A percentile compares a stretch with the other conserved stretches of the same genome.
These are phyloP conservation scores for Bidens hawaiensis DNA, from an alignment of 140 eudicot genomes.

Conservation along the genomic window DNA sequence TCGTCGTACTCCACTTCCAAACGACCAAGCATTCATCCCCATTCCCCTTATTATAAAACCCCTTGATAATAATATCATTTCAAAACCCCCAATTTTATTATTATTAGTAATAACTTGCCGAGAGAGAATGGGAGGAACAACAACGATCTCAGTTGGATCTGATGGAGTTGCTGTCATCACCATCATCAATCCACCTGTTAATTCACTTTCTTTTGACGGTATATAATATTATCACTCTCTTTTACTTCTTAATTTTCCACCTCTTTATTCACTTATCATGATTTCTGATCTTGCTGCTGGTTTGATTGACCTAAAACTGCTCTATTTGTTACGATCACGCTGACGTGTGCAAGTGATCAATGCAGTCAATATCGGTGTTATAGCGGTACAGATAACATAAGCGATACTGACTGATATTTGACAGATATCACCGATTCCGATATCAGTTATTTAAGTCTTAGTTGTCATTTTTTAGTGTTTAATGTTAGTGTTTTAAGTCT, in stretches of 20 bases:
- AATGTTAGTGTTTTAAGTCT: too few species aligned
- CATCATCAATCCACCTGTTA: conserved; percentile 91
- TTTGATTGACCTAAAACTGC: not conserved
- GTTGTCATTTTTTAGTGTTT: too few species aligned
- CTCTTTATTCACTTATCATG: not conserved
- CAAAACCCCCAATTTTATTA: not conserved
- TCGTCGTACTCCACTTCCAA: not conserved
- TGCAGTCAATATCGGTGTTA: too few species aligned
- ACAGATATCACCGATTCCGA: too few species aligned
- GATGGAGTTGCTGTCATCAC: conserved; percentile 96
- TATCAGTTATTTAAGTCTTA: too few species aligned
- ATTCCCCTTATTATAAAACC: conserved; percentile 11
- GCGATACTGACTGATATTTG: too few species aligned
- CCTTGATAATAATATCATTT: not conserved
- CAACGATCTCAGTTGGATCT: conserved; percentile 82
- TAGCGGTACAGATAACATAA: too few species aligned
- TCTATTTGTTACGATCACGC: not conserved
- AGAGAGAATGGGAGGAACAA: conserved; percentile 42
- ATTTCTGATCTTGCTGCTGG: conserved; percentile 11
- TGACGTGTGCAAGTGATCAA: not conserved
- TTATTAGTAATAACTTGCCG: conserved; percentile 11
- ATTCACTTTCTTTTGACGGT: conserved; percentile 92
- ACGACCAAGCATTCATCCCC: not conserved
- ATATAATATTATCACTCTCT: not conserved
- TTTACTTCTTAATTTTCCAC: not conserved